phyloP scores from a whole-genome alignment of 257 asterid genomes.

The Dorcoceras hygrometricum region DNA sequence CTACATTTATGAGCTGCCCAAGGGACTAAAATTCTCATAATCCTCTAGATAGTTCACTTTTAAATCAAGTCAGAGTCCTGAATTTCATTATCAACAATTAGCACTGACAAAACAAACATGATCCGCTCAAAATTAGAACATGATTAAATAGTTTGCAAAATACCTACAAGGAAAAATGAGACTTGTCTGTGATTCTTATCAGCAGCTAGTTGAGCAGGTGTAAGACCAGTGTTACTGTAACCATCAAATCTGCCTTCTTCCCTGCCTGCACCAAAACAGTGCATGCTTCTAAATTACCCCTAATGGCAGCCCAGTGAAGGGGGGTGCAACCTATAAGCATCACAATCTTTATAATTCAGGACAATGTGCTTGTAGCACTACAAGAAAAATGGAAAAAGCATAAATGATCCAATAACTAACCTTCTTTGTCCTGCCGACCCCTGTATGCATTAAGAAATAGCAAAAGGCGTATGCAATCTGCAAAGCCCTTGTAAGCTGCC shows the following conservation, averaged over 20 bases:
- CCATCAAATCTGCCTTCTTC: conserved; percentile 85
- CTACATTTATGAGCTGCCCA: not conserved
- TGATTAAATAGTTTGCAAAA: conserved; percentile 24
- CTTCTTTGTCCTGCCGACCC: conserved; percentile 95
- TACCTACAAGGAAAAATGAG: conserved; percentile 97
- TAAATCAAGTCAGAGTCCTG: not conserved
- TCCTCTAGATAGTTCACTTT: not conserved
- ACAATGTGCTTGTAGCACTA: conserved; percentile 15
- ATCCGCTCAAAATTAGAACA: no score
- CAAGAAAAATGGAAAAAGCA: conserved; percentile 10
- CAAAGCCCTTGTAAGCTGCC: conserved; percentile 99
- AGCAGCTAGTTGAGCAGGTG: conserved; percentile 97
- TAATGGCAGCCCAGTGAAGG: conserved; percentile 97
- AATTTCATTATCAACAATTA: not conserved
- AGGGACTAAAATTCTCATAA: not conserved
- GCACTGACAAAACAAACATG: not conserved
- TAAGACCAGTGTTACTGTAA: conserved; percentile 83
- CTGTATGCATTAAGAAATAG: conserved; percentile 86
- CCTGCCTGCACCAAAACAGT: conserved; percentile 98
- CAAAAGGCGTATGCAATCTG: conserved; percentile 92
- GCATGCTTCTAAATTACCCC: conserved; percentile 97
- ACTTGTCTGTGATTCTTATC: conserved; percentile 96
- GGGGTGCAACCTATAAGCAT: conserved; percentile 82
- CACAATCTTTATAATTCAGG: conserved; percentile 15
- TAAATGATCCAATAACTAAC: conserved; percentile 32